phyloP scores from a whole-genome alignment of 257 asterid genomes.

The Catharanthus roseus region DNA sequence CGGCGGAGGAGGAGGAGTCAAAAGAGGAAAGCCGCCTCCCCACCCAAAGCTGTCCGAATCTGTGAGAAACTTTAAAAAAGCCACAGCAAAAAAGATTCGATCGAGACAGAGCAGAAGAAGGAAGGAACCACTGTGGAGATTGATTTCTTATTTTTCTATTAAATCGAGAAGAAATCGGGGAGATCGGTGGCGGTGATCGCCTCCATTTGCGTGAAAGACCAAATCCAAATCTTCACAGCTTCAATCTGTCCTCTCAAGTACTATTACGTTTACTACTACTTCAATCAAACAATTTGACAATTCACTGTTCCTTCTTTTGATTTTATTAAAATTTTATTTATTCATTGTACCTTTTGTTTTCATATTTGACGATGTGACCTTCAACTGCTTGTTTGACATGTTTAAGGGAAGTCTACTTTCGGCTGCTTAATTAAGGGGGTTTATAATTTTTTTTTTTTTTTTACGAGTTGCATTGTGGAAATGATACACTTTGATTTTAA shows the following conservation, averaged over 20 bases:
- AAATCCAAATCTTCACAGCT: background rate
- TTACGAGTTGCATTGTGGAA: too few species aligned
- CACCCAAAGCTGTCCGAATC: conserved; percentile 4
- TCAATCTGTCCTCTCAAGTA: background rate
- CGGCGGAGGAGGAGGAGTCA: background rate
- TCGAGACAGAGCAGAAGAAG: background rate
- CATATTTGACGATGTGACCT: too few species aligned
- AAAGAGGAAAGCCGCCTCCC: conserved; percentile 9
- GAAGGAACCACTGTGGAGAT: too few species aligned
- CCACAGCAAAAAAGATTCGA: conserved; percentile 2
- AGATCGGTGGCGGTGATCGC: background rate
- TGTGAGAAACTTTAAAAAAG: conserved; percentile 1
- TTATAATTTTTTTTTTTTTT: too few species aligned
- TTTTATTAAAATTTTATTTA: background rate
- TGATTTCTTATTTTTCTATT: too few species aligned
- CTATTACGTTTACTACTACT: too few species aligned
- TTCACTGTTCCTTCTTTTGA: background rate
- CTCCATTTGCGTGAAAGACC: conserved; percentile 6
- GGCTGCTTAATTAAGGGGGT: too few species aligned
- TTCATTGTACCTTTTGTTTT: background rate
- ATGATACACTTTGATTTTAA: too few species aligned
- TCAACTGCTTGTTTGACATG: too few species aligned
- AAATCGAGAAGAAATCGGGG: background rate
- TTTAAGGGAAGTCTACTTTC: too few species aligned
- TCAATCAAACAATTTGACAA: background rate